Conservation (phyloP, 306 rosid species). For the Erythrophleum fordii region DNA sequence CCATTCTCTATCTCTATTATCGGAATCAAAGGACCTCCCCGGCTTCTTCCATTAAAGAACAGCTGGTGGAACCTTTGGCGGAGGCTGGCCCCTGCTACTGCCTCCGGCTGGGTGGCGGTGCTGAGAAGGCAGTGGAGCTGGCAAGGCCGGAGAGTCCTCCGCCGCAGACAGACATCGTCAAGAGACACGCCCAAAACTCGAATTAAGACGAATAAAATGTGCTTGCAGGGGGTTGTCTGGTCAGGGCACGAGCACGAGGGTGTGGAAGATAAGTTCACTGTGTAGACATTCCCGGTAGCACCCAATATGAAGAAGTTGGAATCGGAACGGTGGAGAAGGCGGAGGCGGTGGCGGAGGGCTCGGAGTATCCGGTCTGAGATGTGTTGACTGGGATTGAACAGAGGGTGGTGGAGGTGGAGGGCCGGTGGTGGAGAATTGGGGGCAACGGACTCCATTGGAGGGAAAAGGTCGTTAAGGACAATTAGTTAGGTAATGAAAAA, state of each 20-base stretch:
- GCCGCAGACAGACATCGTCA: slow-evolving; percentile 60
- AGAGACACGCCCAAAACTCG: slow-evolving; percentile 66
- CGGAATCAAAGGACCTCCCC: not conserved
- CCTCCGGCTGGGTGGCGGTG: slow-evolving; percentile 52
- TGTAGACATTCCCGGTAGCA: slow-evolving; percentile 86
- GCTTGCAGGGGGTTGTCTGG: slow-evolving; percentile 82
- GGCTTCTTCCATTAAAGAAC: slow-evolving; percentile 33
- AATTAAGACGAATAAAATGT: slow-evolving; percentile 72
- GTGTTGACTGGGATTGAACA: not conserved
- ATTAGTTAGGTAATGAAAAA: not conserved
- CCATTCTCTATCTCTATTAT: slow-evolving; percentile 60
- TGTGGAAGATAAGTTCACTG: slow-evolving; percentile 51
- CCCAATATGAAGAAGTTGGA: slow-evolving; percentile 77
- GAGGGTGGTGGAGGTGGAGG: slow-evolving; percentile 35
- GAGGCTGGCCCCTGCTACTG: slow-evolving; percentile 56
- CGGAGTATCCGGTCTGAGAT: slow-evolving; percentile 48
- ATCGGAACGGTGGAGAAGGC: slow-evolving; percentile 74
- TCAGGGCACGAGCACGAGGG: slow-evolving; percentile 93
- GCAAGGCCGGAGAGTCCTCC: slow-evolving; percentile 63
- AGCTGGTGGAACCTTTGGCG: slow-evolving; percentile 68
- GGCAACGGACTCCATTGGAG: slow-evolving; percentile 54
- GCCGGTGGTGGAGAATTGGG: slow-evolving; percentile 45
- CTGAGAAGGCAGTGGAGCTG: slow-evolving; percentile 54
- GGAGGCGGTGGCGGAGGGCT: slow-evolving; percentile 66
- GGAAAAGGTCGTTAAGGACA: not conserved